These are phyloP conservation scores for Thielaviopsis punctulata DNA, from an alignment of 2,329 filamentous ascomycete genomes.

Conservation along the genomic window DNA sequence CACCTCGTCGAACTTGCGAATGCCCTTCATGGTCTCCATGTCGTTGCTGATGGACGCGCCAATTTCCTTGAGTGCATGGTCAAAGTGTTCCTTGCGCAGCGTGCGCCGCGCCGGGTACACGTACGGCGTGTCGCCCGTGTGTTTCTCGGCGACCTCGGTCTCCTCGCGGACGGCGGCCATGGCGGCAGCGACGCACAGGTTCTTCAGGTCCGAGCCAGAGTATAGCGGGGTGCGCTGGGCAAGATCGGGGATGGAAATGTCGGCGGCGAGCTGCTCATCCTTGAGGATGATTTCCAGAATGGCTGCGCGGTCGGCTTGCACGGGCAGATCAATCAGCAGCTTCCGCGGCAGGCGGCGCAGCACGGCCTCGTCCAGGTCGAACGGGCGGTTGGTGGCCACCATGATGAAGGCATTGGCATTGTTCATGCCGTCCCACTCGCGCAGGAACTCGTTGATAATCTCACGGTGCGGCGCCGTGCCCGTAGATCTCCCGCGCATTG, in stretches of 20 bases:
- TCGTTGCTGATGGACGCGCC: constrained; percentile 86
- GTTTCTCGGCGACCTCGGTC: constrained; percentile 24
- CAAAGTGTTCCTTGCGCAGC: constrained; percentile 57
- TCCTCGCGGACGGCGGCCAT: constrained; percentile 67
- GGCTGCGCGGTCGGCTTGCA: constrained; percentile 44
- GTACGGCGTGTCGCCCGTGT: constrained; percentile 18
- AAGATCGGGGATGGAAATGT: constrained; percentile 44
- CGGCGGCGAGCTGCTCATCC: constrained; percentile 43
- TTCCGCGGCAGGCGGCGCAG: constrained; percentile 58
- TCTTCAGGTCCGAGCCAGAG: constrained; percentile 72
- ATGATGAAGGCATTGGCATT: constrained; percentile 85
- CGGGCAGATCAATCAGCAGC: constrained; percentile 56
- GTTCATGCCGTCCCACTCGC: constrained; percentile 86
- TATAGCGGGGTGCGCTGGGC: constrained; percentile 57
- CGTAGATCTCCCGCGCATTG: constrained; percentile 49
- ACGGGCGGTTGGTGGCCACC: constrained; percentile 91
- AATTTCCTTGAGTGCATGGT: constrained; percentile 72
- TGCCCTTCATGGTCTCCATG: constrained; percentile 70
- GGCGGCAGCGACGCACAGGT: constrained; percentile 62
- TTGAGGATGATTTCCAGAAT: constrained; percentile 57
- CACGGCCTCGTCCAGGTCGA: constrained; percentile 81
- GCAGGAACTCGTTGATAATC: constrained; percentile 89
- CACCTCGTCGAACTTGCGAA: constrained; percentile 89
- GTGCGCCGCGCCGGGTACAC: constrained; percentile 16
- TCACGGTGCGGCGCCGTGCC: constrained; percentile 63